Base-by-base conservation (phyloP, 1,284 basidiomycete genomes). In the Tylopilus sp. region DNA sequence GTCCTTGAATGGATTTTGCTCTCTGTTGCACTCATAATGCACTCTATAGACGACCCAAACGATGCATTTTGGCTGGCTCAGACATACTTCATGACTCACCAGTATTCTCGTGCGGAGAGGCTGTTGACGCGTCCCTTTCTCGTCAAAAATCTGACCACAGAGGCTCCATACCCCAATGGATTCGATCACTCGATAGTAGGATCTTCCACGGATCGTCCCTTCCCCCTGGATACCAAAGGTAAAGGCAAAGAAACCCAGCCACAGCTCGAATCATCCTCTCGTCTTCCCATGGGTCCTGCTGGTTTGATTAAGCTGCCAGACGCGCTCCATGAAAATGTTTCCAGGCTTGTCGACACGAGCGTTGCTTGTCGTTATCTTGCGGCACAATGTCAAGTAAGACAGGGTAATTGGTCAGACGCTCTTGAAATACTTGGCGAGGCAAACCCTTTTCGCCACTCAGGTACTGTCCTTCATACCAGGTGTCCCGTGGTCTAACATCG, bases 41-140 rank as follows among this genome's bases (percentile, higher is more conserved):
- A 18, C 13, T 49, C 15, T 34, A 12, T 57, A 94, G 93, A 85
- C 55, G 91, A 97, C 59, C 84, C 91, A 28, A 95, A 96, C 67
- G 97, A 99, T 69, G 97, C 94, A 9, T 99, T 98, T 69, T 98
- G 96, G 93, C 82, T 99, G 15, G 96, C 97, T 1, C 96, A 99
- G 67, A 92, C 91, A 0, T 94, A 94, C 71, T 99, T 97, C 67
- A 84, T 94, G 71, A 94, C 89, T 5, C 88, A 95, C 57, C 92
- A 97, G 57, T 99, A 96, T 68, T 86, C 91, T 7, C 89, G 94
- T 34, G 95, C 97, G 1, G 94, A 97, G 67, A 82, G 89, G 41
- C 77, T 99, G 16, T 79, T 99, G 37, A 92, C 87, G 0, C 80
- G 89, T 25, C 90, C 92, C 0, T 90, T 93, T 64, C 75, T 75